Percentiles rank a stretch among this genome's conserved stretches.
These are phyloP conservation scores for Candida sanyaensis DNA, from an alignment of 1,139 yeast genomes.

Conservation along the genomic window DNA sequence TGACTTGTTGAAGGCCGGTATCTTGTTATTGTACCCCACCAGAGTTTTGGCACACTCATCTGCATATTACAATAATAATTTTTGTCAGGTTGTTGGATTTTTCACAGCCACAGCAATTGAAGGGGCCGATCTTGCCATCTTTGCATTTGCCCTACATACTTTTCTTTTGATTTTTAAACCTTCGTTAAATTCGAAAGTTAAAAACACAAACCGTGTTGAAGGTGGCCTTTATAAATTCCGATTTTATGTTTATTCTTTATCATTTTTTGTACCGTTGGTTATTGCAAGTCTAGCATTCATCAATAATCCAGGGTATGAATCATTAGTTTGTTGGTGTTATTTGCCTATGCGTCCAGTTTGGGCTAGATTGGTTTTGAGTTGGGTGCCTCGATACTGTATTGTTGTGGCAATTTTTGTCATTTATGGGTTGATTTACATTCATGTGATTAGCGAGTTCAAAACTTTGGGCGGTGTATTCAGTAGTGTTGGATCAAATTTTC, in stretches of 20 bases:
- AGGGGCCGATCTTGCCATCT: conserved; percentile 85
- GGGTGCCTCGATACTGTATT: conserved; percentile 80
- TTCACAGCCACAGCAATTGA: conserved; percentile 82
- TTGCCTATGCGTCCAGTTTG: conserved; percentile 73
- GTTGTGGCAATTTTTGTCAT: conserved; percentile 62
- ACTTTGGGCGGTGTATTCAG: conserved; percentile 49
- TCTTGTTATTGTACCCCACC: conserved; percentile 72
- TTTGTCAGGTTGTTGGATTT: conserved; percentile 80
- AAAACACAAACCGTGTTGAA: conserved; percentile 48
- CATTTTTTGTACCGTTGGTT: conserved; percentile 63
- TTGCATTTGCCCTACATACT: conserved; percentile 82
- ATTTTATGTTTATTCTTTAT: conserved; percentile 56
- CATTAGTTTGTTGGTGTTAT: conserved; percentile 79
- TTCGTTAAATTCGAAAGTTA: conserved; percentile 43
- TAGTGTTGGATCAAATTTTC: conserved; percentile 2
- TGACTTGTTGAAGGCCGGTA: conserved; percentile 74
- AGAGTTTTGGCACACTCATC: conserved; percentile 50
- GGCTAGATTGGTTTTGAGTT: conserved; percentile 73
- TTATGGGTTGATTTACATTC: conserved; percentile 71
- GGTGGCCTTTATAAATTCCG: conserved; percentile 76
- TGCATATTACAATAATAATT: conserved; percentile 53
- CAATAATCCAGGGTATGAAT: conserved; percentile 51
- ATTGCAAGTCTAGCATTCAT: conserved; percentile 78
- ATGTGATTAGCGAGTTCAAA: conserved; percentile 65
- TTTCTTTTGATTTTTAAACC: conserved; percentile 74